These are phyloP conservation scores for Chrysoporthe cubensis DNA, from an alignment of 2,329 filamentous ascomycete species.

Conservation along the genomic window DNA sequence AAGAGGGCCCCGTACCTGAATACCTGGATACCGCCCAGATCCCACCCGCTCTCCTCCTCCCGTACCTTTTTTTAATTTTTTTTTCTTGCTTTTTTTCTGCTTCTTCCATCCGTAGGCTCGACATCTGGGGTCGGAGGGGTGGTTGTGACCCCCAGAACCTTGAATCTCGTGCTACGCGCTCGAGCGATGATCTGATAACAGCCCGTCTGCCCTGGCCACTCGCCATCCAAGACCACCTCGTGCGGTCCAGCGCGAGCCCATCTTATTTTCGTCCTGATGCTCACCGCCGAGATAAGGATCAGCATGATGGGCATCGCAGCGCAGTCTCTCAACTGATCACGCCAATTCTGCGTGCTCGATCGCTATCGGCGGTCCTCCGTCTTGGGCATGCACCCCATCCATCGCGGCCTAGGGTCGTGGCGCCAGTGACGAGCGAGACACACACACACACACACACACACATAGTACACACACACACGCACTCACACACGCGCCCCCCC, in stretches of 20 bases:
- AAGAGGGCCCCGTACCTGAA: constrained; percentile 17
- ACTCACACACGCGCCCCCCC: too few species aligned
- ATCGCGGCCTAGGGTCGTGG: neutral
- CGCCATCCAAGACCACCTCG: neutral
- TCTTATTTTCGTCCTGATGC: neutral
- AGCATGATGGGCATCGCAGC: constrained; percentile 3
- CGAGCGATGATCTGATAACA: constrained; percentile 16
- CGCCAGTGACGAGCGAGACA: neutral
- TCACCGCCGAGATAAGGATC: constrained; percentile 4
- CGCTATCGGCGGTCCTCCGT: neutral
- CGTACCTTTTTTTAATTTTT: too few species aligned
- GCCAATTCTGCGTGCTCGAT: neutral
- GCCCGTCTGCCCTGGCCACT: neutral
- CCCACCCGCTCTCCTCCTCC: neutral
- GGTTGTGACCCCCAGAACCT: neutral
- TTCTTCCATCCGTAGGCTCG: neutral
- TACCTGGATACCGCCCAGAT: neutral
- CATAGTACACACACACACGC: neutral
- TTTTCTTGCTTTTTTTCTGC: neutral
- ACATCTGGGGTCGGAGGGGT: too few species aligned
- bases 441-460: neutral
- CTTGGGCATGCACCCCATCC: constrained; percentile 4
- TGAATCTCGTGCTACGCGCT: neutral
- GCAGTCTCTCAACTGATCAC: neutral
- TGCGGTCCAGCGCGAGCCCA: neutral